A percentile compares a stretch with the other conserved stretches of the same genome.
Evolutionary conservation across 1,139 yeast species (phyloP).

Genomic region (Pichia sp.): DNA sequence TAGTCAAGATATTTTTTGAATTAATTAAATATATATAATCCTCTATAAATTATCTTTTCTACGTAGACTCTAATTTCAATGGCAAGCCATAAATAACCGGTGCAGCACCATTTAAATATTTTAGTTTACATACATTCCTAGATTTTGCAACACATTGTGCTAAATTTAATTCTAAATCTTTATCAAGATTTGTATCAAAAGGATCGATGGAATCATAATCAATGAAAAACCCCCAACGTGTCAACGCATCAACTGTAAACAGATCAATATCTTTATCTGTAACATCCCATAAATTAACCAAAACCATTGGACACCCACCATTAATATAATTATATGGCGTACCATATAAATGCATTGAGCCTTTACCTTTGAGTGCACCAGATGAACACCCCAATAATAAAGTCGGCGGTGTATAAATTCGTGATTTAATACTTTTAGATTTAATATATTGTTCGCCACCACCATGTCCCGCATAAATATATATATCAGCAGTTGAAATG

Average conservation of each 20-base stretch:
- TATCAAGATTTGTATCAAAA: constrained; percentile 13
- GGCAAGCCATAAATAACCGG: constrained; percentile 79
- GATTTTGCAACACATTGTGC: constrained; percentile 51
- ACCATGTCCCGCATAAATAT: constrained; percentile 88
- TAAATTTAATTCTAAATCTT: constrained; percentile 25
- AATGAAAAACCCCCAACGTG: constrained; percentile 52
- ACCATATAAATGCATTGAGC: constrained; percentile 68
- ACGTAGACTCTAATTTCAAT: constrained; percentile 22
- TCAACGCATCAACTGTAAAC: constrained; percentile 56
- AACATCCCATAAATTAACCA: constrained; percentile 93
- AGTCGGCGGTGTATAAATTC: constrained; percentile 53
- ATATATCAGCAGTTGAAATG: constrained; percentile 43
- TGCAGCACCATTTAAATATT: constrained; percentile 72
- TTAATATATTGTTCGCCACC: constrained; percentile 83
- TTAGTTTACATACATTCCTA: constrained; percentile 58
- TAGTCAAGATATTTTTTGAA: not conserved
- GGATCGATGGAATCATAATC: constrained; percentile 20
- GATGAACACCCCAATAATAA: constrained; percentile 91
- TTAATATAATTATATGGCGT: constrained; percentile 67
- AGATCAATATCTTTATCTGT: constrained; percentile 91
- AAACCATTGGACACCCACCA: constrained; percentile 76
- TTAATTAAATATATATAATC: not conserved
- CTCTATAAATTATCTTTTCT: not conserved
- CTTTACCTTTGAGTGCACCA: constrained; percentile 56
- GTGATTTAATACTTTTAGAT: constrained; percentile 40